Percentiles rank a stretch among this genome's conserved stretches.
phyloP scores from a whole-genome alignment of 352 stramenopile genomes.

The Pythium aquatile region DNA sequence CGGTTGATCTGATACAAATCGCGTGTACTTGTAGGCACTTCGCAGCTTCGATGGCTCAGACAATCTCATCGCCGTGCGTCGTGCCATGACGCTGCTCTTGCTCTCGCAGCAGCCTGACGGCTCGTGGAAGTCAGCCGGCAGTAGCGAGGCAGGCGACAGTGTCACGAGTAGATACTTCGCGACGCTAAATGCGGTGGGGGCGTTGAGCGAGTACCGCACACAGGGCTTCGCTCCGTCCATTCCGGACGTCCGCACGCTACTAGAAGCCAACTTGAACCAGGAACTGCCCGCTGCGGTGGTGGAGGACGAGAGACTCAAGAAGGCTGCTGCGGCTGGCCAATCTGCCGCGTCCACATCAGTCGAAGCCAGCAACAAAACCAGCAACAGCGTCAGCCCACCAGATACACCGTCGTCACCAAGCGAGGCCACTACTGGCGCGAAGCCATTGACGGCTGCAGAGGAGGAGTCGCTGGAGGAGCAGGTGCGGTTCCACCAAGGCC shows the following conservation, averaged over 20 bases:
- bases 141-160: constrained; percentile 17
- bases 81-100: constrained; percentile 68
- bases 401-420: not conserved
- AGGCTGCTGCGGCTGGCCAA: constrained; percentile 1
- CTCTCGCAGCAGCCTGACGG: constrained; percentile 57
- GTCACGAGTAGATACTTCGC: constrained; percentile 40
- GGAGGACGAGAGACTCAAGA: constrained; percentile 27
- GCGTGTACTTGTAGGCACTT: constrained; percentile 45
- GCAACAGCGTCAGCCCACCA: constrained; percentile 1
- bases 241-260: constrained; percentile 40
- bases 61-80: constrained; percentile 66
- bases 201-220: constrained; percentile 41
- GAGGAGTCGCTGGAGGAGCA: constrained; percentile 64
- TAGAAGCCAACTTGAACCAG: constrained; percentile 65
- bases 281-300: constrained; percentile 33
- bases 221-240: constrained; percentile 68
- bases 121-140: constrained; percentile 37
- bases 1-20: not conserved
- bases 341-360: not conserved
- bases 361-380: not conserved
- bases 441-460: not conserved
- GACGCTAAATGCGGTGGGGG: constrained; percentile 50
- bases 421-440: not conserved
- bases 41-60: constrained; percentile 68
- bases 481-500: constrained; percentile 63